These are phyloP conservation scores for Acacia concinna DNA, from an alignment of 331 rosid species.

Conservation along the genomic window DNA sequence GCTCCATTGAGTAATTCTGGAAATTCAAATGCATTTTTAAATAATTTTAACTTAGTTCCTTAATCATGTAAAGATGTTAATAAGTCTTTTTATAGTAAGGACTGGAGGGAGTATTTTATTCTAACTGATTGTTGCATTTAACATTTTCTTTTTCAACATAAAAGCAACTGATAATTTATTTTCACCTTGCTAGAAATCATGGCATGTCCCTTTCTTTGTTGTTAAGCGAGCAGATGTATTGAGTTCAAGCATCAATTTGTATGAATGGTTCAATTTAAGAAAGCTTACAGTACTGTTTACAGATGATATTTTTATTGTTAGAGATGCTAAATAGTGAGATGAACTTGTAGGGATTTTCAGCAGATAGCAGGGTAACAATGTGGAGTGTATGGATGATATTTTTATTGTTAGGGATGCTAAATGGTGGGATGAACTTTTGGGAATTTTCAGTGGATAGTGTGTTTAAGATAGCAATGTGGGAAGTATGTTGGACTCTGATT, in stretches of 20 bases:
- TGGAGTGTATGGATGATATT: neutral
- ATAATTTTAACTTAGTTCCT: neutral
- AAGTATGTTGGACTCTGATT: constrained; percentile 6
- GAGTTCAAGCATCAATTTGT: neutral
- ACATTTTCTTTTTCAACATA: neutral
- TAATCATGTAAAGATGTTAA: neutral
- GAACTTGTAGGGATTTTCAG: neutral
- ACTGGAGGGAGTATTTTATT: neutral
- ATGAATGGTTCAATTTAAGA: neutral
- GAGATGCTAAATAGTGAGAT: neutral
- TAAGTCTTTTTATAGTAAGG: neutral
- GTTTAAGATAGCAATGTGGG: neutral
- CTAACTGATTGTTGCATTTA: neutral
- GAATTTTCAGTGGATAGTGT: neutral
- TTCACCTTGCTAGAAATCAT: neutral
- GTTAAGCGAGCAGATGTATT: neutral
- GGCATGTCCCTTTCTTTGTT: neutral
- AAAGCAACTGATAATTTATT: neutral
- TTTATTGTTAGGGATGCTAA: neutral
- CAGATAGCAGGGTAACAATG: neutral
- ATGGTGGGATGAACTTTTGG: neutral
- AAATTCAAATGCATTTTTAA: neutral
- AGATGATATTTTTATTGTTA: neutral
- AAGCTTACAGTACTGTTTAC: neutral
- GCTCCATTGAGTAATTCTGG: neutral